Evolutionary conservation across 306 rosid species (phyloP).

Genomic region (Inga laurina): DNA sequence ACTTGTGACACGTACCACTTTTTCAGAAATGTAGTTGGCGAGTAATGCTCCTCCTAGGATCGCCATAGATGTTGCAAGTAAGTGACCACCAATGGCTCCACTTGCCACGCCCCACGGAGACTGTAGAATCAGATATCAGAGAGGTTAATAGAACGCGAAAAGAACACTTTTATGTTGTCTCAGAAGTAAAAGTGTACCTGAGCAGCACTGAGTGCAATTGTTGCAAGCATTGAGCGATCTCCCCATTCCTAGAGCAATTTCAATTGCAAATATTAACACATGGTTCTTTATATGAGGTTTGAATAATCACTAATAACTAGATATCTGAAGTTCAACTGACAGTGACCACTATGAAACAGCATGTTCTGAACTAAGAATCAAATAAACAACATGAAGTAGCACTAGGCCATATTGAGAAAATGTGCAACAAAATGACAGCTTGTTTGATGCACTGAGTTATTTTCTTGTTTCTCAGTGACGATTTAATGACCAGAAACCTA

Average conservation of each 20-base stretch:
- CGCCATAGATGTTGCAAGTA: conserved; percentile 77
- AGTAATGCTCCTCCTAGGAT: conserved; percentile 92
- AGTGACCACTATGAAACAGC: background rate
- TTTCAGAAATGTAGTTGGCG: conserved; percentile 93
- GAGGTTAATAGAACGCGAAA: conserved; percentile 10
- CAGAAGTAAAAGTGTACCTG: conserved; percentile 60
- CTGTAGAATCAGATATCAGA: conserved; percentile 44
- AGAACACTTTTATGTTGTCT: conserved; percentile 1
- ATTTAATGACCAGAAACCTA: conserved; percentile 23
- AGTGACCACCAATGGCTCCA: conserved; percentile 91
- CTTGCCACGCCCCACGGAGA: conserved; percentile 99
- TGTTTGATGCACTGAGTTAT: conserved; percentile 6
- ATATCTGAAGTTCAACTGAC: background rate
- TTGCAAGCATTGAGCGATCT: conserved; percentile 98
- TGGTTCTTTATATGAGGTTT: background rate
- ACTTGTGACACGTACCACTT: conserved; percentile 56
- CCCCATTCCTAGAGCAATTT: conserved; percentile 92
- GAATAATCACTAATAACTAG: background rate
- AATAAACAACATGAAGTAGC: background rate
- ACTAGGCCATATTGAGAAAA: conserved; percentile 6
- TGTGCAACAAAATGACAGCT: conserved; percentile 16
- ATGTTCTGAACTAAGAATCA: background rate
- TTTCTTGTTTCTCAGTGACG: conserved; percentile 5
- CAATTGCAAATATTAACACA: conserved; percentile 10
- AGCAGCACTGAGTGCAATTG: conserved; percentile 94